Evolutionary conservation across 1,284 basidiomycete genomes (phyloP).

Genomic region (Trichosporon ovoides): DNA sequence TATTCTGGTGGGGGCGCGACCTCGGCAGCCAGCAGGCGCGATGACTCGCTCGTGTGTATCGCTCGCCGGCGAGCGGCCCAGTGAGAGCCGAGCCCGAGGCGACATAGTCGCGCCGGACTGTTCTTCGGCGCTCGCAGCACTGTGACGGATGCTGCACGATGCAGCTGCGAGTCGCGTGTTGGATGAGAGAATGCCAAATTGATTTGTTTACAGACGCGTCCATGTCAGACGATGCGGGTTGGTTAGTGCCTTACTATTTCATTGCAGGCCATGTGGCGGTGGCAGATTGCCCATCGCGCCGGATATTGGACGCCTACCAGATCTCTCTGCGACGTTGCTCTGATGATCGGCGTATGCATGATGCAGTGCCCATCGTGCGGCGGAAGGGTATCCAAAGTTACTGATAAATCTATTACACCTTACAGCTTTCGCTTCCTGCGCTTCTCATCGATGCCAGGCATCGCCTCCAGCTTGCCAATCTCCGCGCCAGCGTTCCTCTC

Average conservation of each 20-base stretch:
- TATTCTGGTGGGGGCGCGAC: conserved; percentile 1
- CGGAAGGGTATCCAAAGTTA: background rate
- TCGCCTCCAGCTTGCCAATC: background rate
- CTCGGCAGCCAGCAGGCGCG: background rate
- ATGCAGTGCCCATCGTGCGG: background rate
- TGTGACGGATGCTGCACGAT: background rate
- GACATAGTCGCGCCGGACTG: background rate
- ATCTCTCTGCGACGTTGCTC: background rate
- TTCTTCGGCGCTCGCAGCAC: background rate
- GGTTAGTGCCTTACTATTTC: background rate
- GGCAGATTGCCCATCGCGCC: background rate
- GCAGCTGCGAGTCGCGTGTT: background rate
- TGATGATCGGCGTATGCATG: background rate
- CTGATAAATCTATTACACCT: background rate
- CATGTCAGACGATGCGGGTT: background rate
- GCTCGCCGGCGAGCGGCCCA: background rate
- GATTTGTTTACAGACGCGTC: conserved; percentile 7
- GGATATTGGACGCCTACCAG: no score
- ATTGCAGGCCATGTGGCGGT: background rate
- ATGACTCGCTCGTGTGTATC: conserved; percentile 1
- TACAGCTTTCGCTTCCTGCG: background rate
- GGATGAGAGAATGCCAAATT: background rate
- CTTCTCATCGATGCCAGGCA: conserved; percentile 1
- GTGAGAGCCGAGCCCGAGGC: background rate
- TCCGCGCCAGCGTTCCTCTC: background rate